Evolutionary conservation across 1,284 basidiomycete genomes (phyloP), one percentile per base, ranked within the genome.

Genomic region (Boletus semigastroideus): DNA sequence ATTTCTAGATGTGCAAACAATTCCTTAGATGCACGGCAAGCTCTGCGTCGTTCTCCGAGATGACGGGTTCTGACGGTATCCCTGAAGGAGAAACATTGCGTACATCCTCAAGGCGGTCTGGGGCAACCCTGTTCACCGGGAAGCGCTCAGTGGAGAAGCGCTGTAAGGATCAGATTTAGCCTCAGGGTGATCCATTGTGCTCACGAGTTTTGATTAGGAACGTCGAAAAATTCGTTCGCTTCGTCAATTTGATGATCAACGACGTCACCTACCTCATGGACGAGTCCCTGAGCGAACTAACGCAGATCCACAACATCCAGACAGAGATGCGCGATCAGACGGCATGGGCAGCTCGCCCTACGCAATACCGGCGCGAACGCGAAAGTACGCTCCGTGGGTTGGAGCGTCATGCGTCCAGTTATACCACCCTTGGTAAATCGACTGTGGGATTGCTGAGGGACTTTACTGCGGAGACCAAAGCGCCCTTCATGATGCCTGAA

Each of bases 261-360:
- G 97, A 99, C 66, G 94, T 97, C 42, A 99, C 97, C 1, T 99
- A 94, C 72, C 86, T 99, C 55, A 86, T 99, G 76, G 96, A 99
- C 68, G 97, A 99, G 66, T 96, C 94, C 5, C 77, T 99, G 48
- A 87, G 86, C 59, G 91, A 95, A 62, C 78, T 99, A 46, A 78
- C 85, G 7, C 92, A 95, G 68, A 94, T 99, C 59, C 86, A 92
- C 67, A 83, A 81, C 43, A 87, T 98, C 49, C 90, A 98, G 69
- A 74, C 75, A 0, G 88, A 95, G 69, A 94, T 95, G 87, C 84
- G 84, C 38, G 83, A 94, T 67, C 73, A 77, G 38, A 79, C 72
- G 4, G 71, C 78, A 1, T 98, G 92, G 90, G 74, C 79, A 25
- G 73, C 85, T 0, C 73, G 82, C 52, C 72, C 92, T 2, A 65